Evolutionary conservation across 805 yeast species (phyloP).

Genomic region (Priceomyces medius): DNA sequence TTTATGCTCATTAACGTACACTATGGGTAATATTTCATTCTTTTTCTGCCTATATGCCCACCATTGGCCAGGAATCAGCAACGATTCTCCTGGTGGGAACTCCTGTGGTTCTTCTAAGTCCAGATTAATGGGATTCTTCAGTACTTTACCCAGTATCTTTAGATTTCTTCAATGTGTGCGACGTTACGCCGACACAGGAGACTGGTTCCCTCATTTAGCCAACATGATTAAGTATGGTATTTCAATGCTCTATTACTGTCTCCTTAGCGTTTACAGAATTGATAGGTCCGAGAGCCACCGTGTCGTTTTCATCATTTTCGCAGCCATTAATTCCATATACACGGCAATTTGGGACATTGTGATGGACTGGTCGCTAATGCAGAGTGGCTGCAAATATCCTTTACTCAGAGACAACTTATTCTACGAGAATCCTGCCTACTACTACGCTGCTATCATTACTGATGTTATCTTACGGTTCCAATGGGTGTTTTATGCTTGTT

Average conservation of each 20-base stretch:
- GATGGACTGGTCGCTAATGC: conserved; percentile 95
- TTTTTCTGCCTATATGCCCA: conserved; percentile 80
- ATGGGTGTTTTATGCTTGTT: conserved; percentile 88
- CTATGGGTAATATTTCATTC: conserved; percentile 80
- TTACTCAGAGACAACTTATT: conserved; percentile 72
- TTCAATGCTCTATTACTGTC: conserved; percentile 65
- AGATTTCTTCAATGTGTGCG: conserved; percentile 87
- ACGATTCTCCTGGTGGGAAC: conserved; percentile 31
- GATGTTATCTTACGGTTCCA: conserved; percentile 80
- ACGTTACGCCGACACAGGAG: conserved; percentile 90
- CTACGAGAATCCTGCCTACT: conserved; percentile 50
- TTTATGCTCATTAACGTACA: conserved; percentile 81
- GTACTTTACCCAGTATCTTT: conserved; percentile 85
- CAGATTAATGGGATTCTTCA: conserved; percentile 74
- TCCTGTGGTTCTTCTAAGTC: conserved; percentile 79
- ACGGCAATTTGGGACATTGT: conserved; percentile 84
- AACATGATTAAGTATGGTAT: conserved; percentile 77
- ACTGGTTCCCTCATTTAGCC: conserved; percentile 94
- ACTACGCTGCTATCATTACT: conserved; percentile 67
- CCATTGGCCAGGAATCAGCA: conserved; percentile 60
- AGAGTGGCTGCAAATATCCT: conserved; percentile 54
- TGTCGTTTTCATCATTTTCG: conserved; percentile 69
- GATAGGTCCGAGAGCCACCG: conserved; percentile 41
- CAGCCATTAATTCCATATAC: conserved; percentile 66
- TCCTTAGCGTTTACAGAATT: conserved; percentile 78